Evolutionary conservation across 2,329 filamentous ascomycete genomes (phyloP).

Genomic region (Aspergillus fischeri): DNA sequence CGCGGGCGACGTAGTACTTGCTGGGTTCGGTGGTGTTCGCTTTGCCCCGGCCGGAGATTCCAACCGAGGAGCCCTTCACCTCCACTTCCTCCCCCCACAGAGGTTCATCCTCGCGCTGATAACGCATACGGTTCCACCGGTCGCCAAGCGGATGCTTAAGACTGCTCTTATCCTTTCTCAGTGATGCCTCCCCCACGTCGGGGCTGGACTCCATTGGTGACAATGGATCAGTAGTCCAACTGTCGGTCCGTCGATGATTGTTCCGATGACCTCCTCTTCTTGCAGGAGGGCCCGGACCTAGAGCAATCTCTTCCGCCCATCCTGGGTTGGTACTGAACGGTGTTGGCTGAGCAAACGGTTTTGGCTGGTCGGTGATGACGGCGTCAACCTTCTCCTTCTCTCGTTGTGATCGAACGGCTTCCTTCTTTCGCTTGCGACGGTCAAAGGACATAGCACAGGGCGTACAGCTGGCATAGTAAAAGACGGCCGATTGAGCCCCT

Average conservation of each 20-base stretch:
- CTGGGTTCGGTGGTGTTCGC: constrained; percentile 35
- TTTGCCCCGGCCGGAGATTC: constrained; percentile 40
- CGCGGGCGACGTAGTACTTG: constrained; percentile 58
- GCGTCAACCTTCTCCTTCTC: constrained; percentile 62
- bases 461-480: constrained; percentile 48
- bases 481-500: constrained; percentile 48
- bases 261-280: constrained; percentile 49
- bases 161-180: constrained; percentile 47
- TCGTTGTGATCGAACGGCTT: constrained; percentile 64
- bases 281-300: constrained; percentile 71
- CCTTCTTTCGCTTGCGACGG: constrained; percentile 64
- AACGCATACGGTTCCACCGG: constrained; percentile 72
- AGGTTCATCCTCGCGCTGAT: constrained; percentile 84
- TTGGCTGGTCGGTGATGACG: constrained; percentile 60
- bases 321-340: constrained; percentile 84
- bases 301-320: constrained; percentile 80
- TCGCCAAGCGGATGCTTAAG: constrained; percentile 40
- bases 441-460: constrained; percentile 66
- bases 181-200: constrained; percentile 24
- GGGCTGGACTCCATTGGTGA: constrained; percentile 31
- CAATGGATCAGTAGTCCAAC: constrained; percentile 55
- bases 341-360: constrained; percentile 68
- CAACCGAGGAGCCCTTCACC: constrained; percentile 52
- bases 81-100: constrained; percentile 67
- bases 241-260: constrained; percentile 51